Conservation (phyloP, 495 filamentous ascomycete species). For the Podospora appendiculata region DNA sequence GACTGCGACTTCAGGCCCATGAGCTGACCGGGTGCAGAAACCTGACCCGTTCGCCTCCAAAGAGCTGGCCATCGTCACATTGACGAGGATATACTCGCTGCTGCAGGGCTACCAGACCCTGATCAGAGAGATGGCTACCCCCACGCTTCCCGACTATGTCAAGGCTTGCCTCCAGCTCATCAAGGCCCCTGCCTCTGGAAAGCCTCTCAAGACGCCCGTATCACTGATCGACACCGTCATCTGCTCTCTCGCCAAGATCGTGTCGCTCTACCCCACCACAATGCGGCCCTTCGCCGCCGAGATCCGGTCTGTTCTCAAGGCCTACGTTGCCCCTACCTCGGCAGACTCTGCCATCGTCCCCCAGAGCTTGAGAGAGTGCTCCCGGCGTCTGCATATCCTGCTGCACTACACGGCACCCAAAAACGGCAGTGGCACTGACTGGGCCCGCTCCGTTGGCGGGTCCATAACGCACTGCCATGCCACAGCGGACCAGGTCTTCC, state of each 20-base stretch:
- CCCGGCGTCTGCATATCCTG: constrained; percentile 54
- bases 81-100: constrained; percentile 74
- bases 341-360: constrained; percentile 38
- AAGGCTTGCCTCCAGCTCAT: constrained; percentile 63
- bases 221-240: constrained; percentile 53
- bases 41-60: constrained; percentile 65
- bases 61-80: constrained; percentile 62
- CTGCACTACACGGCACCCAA: constrained; percentile 72
- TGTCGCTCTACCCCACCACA: constrained; percentile 70
- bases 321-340: constrained; percentile 50
- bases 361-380: constrained; percentile 38
- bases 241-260: constrained; percentile 51
- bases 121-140: constrained; percentile 81
- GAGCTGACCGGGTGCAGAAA: constrained; percentile 44
- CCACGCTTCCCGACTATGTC: constrained; percentile 66
- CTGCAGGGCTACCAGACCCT: constrained; percentile 75
- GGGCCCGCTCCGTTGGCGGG: constrained; percentile 54
- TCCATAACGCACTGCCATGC: constrained; percentile 53
- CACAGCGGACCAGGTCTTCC: constrained; percentile 68
- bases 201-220: constrained; percentile 23
- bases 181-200: constrained; percentile 38
- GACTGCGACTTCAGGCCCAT: neutral
- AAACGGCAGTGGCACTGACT: constrained; percentile 62
- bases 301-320: constrained; percentile 50
- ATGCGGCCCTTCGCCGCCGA: constrained; percentile 67